Percentiles rank a stretch among this genome's conserved stretches.
phyloP scores from a whole-genome alignment of 306 rosid species.

The Adenanthera pavonina region DNA sequence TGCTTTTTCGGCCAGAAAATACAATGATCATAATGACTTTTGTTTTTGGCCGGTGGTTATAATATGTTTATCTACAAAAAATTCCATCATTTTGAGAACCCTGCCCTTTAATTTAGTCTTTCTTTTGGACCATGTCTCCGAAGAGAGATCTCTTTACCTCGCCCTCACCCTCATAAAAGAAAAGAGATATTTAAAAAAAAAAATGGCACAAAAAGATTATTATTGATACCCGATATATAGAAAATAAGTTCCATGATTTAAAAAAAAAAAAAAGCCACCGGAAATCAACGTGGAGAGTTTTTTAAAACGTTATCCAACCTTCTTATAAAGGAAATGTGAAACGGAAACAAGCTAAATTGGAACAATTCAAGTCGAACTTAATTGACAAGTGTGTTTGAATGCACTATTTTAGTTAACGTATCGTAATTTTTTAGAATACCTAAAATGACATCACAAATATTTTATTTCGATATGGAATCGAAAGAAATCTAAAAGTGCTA shows the following conservation, averaged over 20 bases:
- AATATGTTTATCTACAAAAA: not conserved
- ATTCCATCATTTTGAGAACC: not conserved
- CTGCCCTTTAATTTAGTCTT: too few species aligned
- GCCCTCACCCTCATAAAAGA: not conserved
- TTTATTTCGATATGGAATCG: not conserved
- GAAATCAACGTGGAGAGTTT: not conserved
- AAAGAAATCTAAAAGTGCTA: too few species aligned
- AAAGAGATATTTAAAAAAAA: not conserved
- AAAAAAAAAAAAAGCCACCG: not conserved
- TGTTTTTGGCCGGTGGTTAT: too few species aligned
- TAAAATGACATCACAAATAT: not conserved
- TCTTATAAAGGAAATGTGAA: not conserved
- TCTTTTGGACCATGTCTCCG: not conserved
- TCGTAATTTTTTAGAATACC: not conserved
- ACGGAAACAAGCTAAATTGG: not conserved
- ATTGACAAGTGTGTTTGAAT: not conserved
- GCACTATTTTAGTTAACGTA: not conserved
- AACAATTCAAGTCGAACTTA: not conserved
- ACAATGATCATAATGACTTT: too few species aligned
- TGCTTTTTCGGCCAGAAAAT: too few species aligned
- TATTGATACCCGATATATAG: too few species aligned
- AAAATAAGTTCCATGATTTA: too few species aligned
- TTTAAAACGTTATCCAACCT: not conserved
- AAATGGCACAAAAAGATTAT: too few species aligned
- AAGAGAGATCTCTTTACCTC: not conserved